Evolutionary conservation across 441 rosid genomes (phyloP).

Genomic region (Geranium incanum): DNA sequence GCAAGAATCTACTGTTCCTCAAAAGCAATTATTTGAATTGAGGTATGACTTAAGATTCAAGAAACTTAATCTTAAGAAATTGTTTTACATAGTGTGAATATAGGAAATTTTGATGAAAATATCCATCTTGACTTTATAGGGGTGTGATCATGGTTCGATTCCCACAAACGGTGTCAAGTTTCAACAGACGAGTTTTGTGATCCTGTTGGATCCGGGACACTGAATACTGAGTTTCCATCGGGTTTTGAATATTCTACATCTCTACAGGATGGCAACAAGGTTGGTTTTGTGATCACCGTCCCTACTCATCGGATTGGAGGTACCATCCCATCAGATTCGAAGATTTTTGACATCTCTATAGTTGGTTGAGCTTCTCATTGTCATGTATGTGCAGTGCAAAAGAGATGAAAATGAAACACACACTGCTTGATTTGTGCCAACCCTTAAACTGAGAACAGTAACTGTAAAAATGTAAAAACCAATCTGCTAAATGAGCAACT

Average conservation of each 20-base stretch:
- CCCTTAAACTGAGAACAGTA: not conserved
- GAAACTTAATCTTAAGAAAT: not conserved
- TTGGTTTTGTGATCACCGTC: too few relatives aligned
- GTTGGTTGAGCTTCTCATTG: not conserved
- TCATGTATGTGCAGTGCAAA: too few relatives aligned
- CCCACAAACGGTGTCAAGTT: too few relatives aligned
- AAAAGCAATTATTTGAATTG: conserved; percentile 1
- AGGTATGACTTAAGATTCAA: conserved; percentile 17
- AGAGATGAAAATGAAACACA: not conserved
- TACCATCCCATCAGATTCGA: too few relatives aligned
- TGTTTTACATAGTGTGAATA: not conserved
- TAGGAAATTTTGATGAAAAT: not conserved
- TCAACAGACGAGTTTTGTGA: too few relatives aligned
- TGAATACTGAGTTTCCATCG: too few relatives aligned
- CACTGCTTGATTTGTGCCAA: not conserved
- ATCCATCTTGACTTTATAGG: not conserved
- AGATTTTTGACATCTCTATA: too few relatives aligned
- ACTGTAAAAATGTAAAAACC: not conserved
- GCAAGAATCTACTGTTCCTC: conserved; percentile 8
- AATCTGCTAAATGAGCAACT: not conserved
- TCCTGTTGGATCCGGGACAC: too few relatives aligned
- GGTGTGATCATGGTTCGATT: too few relatives aligned
- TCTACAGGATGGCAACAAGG: too few relatives aligned
- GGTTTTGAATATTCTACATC: too few relatives aligned
- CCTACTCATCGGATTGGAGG: too few relatives aligned